A percentile compares a stretch with the other conserved stretches of the same genome.
phyloP scores from a whole-genome alignment of 208 protist species.

The Acanthamoeba rhysodes region DNA sequence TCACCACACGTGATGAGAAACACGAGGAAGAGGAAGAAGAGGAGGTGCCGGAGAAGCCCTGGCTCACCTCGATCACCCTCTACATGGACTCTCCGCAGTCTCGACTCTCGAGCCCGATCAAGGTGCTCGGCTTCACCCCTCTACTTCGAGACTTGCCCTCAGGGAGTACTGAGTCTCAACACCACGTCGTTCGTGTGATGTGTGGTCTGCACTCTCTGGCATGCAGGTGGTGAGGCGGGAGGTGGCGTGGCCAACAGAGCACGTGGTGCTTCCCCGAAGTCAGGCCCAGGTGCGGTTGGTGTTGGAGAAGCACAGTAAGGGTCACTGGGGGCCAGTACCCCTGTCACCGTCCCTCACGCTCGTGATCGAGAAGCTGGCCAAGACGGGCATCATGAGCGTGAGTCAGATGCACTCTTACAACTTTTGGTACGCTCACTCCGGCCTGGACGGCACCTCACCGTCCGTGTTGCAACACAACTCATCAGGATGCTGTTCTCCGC shows the following conservation, averaged over 20 bases:
- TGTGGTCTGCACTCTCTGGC: not conserved
- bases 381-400: not conserved
- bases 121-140: not conserved
- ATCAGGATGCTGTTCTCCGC: not conserved
- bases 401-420: not conserved
- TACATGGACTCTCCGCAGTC: not conserved
- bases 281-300: not conserved
- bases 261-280: not conserved
- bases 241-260: not conserved
- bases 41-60: not conserved
- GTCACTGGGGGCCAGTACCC: not conserved
- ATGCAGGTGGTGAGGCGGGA: not conserved
- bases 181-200: not conserved
- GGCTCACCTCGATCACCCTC: not conserved
- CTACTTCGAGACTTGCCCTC: not conserved
- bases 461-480: not conserved
- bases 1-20: not conserved
- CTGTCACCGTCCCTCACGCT: not conserved
- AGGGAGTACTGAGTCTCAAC: not conserved
- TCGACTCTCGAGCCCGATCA: not conserved
- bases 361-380: not conserved
- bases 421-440: not conserved
- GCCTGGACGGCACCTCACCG: not conserved
- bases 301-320: not conserved
- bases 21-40: not conserved